Conservation (phyloP, 2,329 filamentous ascomycete genomes). For the Fusarium sp. region DNA sequence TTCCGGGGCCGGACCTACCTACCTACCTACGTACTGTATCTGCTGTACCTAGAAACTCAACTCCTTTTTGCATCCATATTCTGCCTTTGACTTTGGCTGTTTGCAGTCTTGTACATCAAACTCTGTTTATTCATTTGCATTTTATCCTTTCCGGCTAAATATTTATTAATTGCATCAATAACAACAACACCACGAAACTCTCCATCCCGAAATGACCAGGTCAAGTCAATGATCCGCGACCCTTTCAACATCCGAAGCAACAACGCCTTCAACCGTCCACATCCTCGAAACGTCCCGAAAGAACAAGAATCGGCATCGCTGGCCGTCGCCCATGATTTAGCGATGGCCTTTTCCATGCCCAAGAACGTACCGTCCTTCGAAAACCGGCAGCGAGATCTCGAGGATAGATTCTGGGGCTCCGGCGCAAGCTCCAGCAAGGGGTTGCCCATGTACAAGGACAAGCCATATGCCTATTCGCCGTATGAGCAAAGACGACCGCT, state of each 20-base stretch:
- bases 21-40: not conserved
- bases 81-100: constrained; percentile 7
- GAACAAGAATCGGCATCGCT: constrained; percentile 59
- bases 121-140: not conserved
- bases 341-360: constrained; percentile 72
- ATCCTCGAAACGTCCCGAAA: constrained; percentile 54
- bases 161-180: constrained; percentile 3
- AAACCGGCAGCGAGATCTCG: constrained; percentile 68
- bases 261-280: constrained; percentile 59
- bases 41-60: constrained; percentile 3
- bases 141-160: constrained; percentile 4
- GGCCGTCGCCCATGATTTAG: constrained; percentile 58
- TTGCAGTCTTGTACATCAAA: constrained; percentile 27
- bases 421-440: constrained; percentile 48
- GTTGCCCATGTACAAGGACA: constrained; percentile 98
- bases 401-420: constrained; percentile 71
- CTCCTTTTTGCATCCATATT: constrained; percentile 6
- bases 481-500: constrained; percentile 64
- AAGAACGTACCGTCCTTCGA: constrained; percentile 74
- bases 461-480: constrained; percentile 78
- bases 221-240: constrained; percentile 53
- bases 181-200: constrained; percentile 2
- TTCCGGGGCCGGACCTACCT: not conserved
- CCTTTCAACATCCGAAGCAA: constrained; percentile 54
- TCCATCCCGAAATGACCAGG: constrained; percentile 43